Percentiles rank a stretch among this genome's conserved stretches.
Evolutionary conservation across 108 stramenopile genomes (phyloP).

Genomic region (Stephanodiscus triporus): DNA sequence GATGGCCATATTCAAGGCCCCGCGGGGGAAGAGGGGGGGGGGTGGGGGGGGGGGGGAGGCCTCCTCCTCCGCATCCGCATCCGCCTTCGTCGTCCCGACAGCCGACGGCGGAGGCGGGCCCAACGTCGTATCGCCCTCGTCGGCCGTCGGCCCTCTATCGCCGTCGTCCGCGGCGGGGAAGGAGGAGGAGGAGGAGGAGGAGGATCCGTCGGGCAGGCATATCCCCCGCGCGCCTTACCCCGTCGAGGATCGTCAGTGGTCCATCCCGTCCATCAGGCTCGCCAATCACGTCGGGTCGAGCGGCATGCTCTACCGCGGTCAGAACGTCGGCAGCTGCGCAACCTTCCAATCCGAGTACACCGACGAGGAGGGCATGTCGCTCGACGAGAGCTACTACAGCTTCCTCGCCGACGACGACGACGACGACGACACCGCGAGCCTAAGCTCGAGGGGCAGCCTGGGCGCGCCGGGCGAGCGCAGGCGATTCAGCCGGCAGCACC

Average conservation of each 20-base stretch:
- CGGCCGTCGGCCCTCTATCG: slow-evolving; percentile 6
- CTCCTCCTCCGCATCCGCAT: neutral
- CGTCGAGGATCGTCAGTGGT: slow-evolving; percentile 48
- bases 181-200: neutral
- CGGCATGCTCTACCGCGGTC: neutral
- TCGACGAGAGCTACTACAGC: slow-evolving; percentile 15
- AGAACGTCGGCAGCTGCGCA: neutral
- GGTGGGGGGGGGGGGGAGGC: neutral
- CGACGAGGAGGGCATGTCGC: neutral
- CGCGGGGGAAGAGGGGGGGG: neutral
- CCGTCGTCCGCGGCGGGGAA: neutral
- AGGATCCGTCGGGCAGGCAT: too few species aligned
- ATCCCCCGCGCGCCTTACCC: too few species aligned
- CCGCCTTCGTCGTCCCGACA: neutral
- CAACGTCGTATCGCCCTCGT: slow-evolving; percentile 20
- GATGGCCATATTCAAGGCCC: slow-evolving; percentile 48
- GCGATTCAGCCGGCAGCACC: neutral
- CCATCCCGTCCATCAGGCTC: slow-evolving; percentile 54
- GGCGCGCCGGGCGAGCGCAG: neutral
- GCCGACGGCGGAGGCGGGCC: neutral
- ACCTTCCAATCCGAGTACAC: slow-evolving; percentile 3
- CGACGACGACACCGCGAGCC: neutral
- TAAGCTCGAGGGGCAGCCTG: neutral
- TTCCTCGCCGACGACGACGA: slow-evolving; percentile 16
- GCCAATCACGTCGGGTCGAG: slow-evolving; percentile 31